Base-by-base conservation (phyloP, 352 stramenopile species). In the Halophytophthora polymorphica region DNA sequence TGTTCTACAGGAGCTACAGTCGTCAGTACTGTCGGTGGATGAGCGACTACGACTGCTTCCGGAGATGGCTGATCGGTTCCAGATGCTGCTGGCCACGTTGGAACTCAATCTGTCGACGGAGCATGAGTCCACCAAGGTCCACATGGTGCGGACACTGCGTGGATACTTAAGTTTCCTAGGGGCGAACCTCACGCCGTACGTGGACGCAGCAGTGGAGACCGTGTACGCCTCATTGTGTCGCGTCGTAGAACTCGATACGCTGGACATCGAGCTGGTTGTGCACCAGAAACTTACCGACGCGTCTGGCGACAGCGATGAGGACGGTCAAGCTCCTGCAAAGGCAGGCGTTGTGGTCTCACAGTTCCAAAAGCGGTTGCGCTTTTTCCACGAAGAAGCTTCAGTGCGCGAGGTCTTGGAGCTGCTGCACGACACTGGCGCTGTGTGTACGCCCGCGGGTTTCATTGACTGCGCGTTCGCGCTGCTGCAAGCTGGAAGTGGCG, bases 181-280 rank as follows among this genome's bases (percentile, higher is more conserved):
- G 31, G 23, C 48, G 0, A 63, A 60, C 2, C 47, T 90, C 3
- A 67, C 61, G 3, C 48, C 65, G 8, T 71, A 75, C 33, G 6
- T 92, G 14, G 85, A 93, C 29, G 66, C 67, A 6, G 58, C 57
- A 0, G 73, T 93, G 42, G 45, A 68, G 14, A 65, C 59, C 2
- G 77, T 83, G 37, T 78, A 78, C 51, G 69, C 51, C 1, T 62
- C 68, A 5, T 63, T 93, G 2, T 67, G 56, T 38, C 68, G 61
- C 13, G 58, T 93, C 10, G 28, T 88, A 2, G 68, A 64, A 34
- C 78, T 93, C 46, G 79, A 87, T 36, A 48, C 66, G 11, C 67
- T 93, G 50, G 83, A 95, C 38, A 79, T 86, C 28, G 73, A 90
- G 18, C 66, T 95, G 48, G 53, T 93, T 15, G 66, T 84, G 22